These are phyloP conservation scores for grape (Vitis vinifera) DNA, from an alignment of 164 flowering plant species.

Conservation along the genomic window DNA sequence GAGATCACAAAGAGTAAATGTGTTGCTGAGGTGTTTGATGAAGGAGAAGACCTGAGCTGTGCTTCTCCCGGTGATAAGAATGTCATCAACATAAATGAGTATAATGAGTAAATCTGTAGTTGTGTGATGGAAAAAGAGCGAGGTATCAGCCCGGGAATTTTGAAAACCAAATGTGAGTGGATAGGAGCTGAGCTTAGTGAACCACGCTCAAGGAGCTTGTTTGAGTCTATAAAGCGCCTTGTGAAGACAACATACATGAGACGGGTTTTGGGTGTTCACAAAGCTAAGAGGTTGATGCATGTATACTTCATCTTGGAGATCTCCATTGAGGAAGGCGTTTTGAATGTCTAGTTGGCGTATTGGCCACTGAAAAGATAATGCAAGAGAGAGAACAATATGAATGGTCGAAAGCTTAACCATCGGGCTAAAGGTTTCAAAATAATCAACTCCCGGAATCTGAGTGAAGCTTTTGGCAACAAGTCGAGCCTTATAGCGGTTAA, in stretches of 20 bases:
- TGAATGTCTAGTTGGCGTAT: slow-evolving; percentile 4
- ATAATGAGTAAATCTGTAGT: background rate
- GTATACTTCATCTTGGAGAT: background rate
- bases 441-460: background rate
- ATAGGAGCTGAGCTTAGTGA: background rate
- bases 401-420: slow-evolving; percentile 7
- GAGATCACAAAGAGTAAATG: background rate
- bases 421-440: slow-evolving; percentile 8
- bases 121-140: background rate
- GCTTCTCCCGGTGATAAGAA: too few relatives aligned
- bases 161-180: background rate
- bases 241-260: background rate
- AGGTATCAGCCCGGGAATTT: background rate
- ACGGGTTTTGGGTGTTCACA: background rate
- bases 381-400: background rate
- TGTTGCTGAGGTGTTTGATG: background rate
- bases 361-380: background rate
- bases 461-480: too few relatives aligned
- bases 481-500: too few relatives aligned
- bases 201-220: slow-evolving; percentile 15
- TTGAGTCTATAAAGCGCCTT: slow-evolving; percentile 12
- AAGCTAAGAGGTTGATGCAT: slow-evolving; percentile 5
- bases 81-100: background rate
- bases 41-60: background rate
- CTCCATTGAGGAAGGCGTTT: slow-evolving; percentile 7